Conservation (phyloP, 2,329 filamentous ascomycete genomes). For the Dactylella cylindrospora region DNA sequence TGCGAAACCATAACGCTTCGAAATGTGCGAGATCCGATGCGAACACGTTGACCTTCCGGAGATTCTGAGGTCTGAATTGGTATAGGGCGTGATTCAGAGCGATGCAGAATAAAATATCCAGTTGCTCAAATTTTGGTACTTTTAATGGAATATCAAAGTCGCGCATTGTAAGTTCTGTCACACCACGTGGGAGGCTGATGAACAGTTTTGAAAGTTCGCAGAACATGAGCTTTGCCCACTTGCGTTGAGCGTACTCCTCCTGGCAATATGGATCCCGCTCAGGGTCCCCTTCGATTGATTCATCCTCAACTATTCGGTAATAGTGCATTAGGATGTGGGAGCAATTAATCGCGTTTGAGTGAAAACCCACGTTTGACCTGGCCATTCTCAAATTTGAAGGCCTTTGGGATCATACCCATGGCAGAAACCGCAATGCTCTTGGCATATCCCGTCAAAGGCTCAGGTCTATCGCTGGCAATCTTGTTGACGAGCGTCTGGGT, state of each 20-base stretch:
- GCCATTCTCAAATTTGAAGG: not conserved
- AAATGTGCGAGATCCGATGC: not conserved
- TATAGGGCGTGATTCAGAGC: not conserved
- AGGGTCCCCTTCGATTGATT: too few relatives aligned
- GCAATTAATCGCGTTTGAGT: too few relatives aligned
- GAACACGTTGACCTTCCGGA: constrained; percentile 1
- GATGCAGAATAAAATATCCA: not conserved
- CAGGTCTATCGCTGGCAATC: not conserved
- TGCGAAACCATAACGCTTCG: not conserved
- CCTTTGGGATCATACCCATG: not conserved
- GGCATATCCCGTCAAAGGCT: not conserved
- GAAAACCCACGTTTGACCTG: not conserved
- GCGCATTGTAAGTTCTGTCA: not conserved
- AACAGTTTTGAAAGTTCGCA: not conserved
- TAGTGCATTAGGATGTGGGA: too few relatives aligned
- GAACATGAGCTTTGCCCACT: not conserved
- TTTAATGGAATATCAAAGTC: not conserved
- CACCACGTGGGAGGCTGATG: not conserved
- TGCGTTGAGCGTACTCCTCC: too few relatives aligned
- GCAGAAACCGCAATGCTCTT: constrained; percentile 1
- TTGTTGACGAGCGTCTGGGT: not conserved
- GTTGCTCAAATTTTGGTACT: too few relatives aligned
- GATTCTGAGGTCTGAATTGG: not conserved
- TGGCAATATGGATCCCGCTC: too few relatives aligned
- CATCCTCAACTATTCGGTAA: too few relatives aligned